Base-by-base conservation (phyloP, 1,284 basidiomycete species). In the Ustilago loliicola region DNA sequence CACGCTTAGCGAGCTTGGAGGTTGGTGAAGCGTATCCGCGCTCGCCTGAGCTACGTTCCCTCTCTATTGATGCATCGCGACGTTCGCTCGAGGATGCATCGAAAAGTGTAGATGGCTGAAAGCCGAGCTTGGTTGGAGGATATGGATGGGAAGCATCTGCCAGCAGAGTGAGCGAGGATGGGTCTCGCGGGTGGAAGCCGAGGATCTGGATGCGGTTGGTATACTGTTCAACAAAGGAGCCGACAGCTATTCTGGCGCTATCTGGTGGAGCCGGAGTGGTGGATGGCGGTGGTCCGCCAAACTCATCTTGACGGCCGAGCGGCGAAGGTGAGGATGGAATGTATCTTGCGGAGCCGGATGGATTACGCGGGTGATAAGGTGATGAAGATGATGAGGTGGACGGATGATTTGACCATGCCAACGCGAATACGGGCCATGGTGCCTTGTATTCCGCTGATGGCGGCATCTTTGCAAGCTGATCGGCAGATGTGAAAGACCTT, bases 131-230 rank as follows among this genome's bases (percentile, higher is more conserved):
- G 0, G 83, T 86, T 0, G 85, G 79, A 19, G 85, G 85, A 65
- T 86, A 86, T 15, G 83, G 85, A 70, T 86, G 85, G 15, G 80
- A 68, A 4, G 83, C 81, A 47, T 83, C 80, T 27, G 85, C 85
- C 1, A 86, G 76, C 1, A 83, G 77, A 0, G 71, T 60, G 3
- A 85, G 66, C 6, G 72, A 60, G 45, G 54, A 60, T 2, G 78
- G 54, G 25, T 77, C 74, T 62, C 79, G 72, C 47, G 60, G 52
- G 23, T 74, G 56, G 21, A 80, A 74, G 50, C 83, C 83, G 13
- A 86, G 79, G 47, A 86, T 73, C 70, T 86, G 85, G 52, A 86
- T 83, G 23, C 81, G 72, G 54, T 86, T 86, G 42, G 79, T 77
- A 55, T 82, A 83, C 65, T 86, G 81, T 48, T 86, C 84, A 9